Evolutionary conservation across 163 green algal species (phyloP).

Genomic region (Coccomyxa subellipsoidea): DNA sequence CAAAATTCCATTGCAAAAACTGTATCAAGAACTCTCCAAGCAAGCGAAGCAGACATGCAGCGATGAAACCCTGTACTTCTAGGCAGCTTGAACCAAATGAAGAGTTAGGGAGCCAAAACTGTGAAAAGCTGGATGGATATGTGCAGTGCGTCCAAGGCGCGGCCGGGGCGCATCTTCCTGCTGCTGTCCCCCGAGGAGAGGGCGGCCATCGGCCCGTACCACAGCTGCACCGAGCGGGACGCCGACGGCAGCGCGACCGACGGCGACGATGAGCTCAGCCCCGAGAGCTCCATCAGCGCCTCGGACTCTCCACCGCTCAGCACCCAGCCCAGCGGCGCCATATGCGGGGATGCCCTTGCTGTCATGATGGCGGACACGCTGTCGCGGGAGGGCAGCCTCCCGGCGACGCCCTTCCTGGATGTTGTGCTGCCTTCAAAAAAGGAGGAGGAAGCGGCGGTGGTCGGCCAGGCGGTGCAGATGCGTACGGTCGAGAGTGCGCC

Average conservation of each 20-base stretch:
- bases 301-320: background rate
- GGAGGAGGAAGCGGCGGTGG: too few relatives aligned
- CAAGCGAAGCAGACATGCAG: too few relatives aligned
- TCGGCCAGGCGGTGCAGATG: too few relatives aligned
- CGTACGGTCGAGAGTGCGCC: background rate
- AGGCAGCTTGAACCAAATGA: too few relatives aligned
- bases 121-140: too few relatives aligned
- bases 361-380: background rate
- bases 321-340: background rate
- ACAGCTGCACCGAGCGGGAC: background rate
- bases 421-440: background rate
- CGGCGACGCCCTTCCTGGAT: background rate
- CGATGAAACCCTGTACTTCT: too few relatives aligned
- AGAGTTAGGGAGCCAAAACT: background rate
- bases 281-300: background rate
- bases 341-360: background rate
- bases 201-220: background rate
- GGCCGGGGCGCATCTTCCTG: conserved; percentile 3
- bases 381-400: background rate
- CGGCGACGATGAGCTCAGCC: background rate
- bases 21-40: too few relatives aligned
- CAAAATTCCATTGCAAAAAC: too few relatives aligned
- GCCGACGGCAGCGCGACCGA: background rate
- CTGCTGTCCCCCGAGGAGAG: conserved; percentile 4
- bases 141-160: background rate